Percentiles rank a stretch among this genome's conserved stretches.
Conservation (phyloP, 768 basidiomycete species). For the Sporobolomyces phaffii region DNA sequence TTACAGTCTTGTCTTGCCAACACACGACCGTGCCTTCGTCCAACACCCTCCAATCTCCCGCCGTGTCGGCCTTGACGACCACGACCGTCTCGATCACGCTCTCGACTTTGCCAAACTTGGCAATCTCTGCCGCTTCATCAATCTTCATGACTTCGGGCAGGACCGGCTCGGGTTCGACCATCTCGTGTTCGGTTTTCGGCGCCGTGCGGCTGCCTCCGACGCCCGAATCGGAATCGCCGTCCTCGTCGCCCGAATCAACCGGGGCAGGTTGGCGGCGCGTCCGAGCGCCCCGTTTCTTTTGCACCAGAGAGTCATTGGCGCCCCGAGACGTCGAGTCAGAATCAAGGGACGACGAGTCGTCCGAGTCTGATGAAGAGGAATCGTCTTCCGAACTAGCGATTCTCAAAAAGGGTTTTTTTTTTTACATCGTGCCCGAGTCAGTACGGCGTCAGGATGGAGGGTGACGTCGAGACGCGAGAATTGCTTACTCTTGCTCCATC, state of each 20-base stretch:
- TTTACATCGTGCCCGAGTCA: too few species aligned
- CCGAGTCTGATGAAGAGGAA: slow-evolving; percentile 24
- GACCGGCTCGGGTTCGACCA: slow-evolving; percentile 47
- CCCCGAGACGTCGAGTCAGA: slow-evolving; percentile 16
- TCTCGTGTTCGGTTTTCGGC: slow-evolving; percentile 46
- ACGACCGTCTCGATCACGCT: slow-evolving; percentile 66
- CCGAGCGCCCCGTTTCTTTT: slow-evolving; percentile 6
- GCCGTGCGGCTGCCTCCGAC: slow-evolving; percentile 1
- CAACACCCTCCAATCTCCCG: slow-evolving; percentile 60
- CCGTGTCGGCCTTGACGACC: slow-evolving; percentile 61
- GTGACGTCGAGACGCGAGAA: neutral
- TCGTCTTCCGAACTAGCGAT: too few species aligned
- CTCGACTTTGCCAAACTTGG: slow-evolving; percentile 71
- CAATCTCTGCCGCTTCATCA: slow-evolving; percentile 60
- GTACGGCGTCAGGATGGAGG: neutral
- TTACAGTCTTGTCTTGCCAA: slow-evolving; percentile 77
- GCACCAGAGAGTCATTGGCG: neutral
- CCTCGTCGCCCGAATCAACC: slow-evolving; percentile 30
- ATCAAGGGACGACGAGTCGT: slow-evolving; percentile 7
- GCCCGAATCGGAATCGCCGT: slow-evolving; percentile 3
- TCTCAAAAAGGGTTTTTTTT: too few species aligned
- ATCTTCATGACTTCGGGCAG: slow-evolving; percentile 63
- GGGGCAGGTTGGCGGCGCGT: slow-evolving; percentile 3
- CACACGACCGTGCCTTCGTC: slow-evolving; percentile 88
- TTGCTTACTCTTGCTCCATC: slow-evolving; percentile 24